Base-by-base conservation (phyloP, 2,329 filamentous ascomycete species). In the Ploettnerulaceae sp. region DNA sequence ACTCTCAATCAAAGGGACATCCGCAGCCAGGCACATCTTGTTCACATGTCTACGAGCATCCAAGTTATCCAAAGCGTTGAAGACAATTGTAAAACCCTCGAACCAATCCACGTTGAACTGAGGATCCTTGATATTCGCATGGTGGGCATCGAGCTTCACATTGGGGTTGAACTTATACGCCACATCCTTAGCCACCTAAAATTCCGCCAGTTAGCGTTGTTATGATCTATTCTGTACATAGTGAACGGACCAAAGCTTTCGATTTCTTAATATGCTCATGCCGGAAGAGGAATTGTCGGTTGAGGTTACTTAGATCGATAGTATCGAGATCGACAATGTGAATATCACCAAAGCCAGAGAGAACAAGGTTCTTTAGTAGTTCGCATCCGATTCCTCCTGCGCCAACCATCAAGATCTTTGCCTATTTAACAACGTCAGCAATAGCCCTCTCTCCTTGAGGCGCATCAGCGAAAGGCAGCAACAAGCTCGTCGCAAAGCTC, bases 361-460 rank as follows among this genome's bases (percentile, higher is more conserved):
- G 82, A 34, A 91, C 89, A 47, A 98, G 81, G 67, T 97, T 95
- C 74, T 98, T 98, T 55, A 98, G 80, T 6, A 98, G 77, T 70
- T 98, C 93, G 70, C 93, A 98, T 59, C 93, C 93, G 64, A 98
- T 98, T 53, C 93, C 93, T 52, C 93, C 93, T 46, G 93, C 93
- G 61, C 93, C 93, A 47, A 98, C 91, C 74, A 98, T 89, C 48
- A 98, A 76, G 43, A 96, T 84, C 54, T 84, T 86, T 52, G 89
- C 79, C 89, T 95, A 69, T 50, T 51, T 47, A 45, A 39, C 50
- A 32, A 32, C 36, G 62, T 73, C 61, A 72, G 69, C 61, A 17
- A 28, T 22, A 11, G 20, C 21, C 33, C 36, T 39, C 33, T 25
- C 29, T 49, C 49, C 40, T 51, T 35, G 37, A 39, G 39, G 34